Evolutionary conservation across 331 rosid species (phyloP).

Genomic region (Arachis monticola): DNA sequence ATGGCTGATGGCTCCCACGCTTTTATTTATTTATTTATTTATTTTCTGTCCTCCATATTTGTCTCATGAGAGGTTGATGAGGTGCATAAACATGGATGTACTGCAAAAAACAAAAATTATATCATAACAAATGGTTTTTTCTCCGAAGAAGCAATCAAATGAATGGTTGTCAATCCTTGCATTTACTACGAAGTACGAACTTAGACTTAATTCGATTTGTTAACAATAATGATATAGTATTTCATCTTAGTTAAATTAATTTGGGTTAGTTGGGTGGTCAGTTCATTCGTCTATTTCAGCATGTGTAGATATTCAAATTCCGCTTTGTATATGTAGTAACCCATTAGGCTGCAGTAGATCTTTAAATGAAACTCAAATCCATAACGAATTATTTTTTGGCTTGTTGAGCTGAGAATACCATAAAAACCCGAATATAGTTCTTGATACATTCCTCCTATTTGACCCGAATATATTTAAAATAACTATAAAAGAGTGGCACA

Average conservation of each 20-base stretch:
- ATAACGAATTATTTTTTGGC: too few species aligned
- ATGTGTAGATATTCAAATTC: too few species aligned
- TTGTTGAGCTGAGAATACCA: too few species aligned
- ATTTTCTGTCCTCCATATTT: constrained; percentile 26
- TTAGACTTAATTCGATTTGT: too few species aligned
- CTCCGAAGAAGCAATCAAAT: constrained; percentile 1
- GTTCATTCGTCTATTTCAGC: too few species aligned
- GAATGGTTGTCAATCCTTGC: neutral
- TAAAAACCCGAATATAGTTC: neutral
- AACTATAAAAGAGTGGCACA: constrained; percentile 3
- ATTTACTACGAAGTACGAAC: neutral
- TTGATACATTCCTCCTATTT: constrained; percentile 23
- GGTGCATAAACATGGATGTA: constrained; percentile 30
- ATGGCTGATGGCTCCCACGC: neutral
- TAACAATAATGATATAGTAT: too few species aligned
- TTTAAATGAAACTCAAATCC: too few species aligned
- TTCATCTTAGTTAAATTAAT: too few species aligned
- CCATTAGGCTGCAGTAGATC: too few species aligned
- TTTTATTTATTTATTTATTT: neutral
- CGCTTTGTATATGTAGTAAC: too few species aligned
- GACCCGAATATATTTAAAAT: constrained; percentile 10
- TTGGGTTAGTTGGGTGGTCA: too few species aligned
- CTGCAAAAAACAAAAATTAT: constrained; percentile 9
- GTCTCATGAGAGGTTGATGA: constrained; percentile 4
- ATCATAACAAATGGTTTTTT: neutral